A percentile compares a stretch with the other conserved stretches of the same genome.
phyloP scores from a whole-genome alignment of 164 flowering plant genomes.

The Vitis riparia region DNA sequence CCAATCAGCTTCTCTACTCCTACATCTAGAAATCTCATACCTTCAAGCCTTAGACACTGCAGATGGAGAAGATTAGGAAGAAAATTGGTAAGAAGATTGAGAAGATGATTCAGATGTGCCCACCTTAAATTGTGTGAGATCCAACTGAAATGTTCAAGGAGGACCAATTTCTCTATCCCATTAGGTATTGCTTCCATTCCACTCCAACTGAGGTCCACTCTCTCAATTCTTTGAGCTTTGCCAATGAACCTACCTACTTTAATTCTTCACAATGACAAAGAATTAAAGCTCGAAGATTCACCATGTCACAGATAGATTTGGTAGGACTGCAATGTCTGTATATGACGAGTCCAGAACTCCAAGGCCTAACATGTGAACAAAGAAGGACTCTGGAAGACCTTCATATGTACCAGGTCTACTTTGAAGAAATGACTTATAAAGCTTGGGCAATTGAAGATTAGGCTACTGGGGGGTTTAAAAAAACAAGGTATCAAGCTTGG shows the following conservation, averaged over 20 bases:
- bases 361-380: neutral
- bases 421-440: too few species aligned
- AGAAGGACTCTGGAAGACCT: neutral
- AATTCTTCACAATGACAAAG: neutral
- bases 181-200: neutral
- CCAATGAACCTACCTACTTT: too few species aligned
- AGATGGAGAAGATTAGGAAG: neutral
- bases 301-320: neutral
- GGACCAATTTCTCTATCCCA: neutral
- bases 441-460: too few species aligned
- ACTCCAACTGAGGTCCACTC: neutral
- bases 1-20: neutral
- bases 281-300: neutral
- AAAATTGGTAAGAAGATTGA: neutral
- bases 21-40: neutral
- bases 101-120: neutral
- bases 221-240: too few species aligned
- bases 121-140: too few species aligned
- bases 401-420: too few species aligned
- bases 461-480: fast-evolving
- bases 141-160: neutral
- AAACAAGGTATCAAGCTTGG: neutral
- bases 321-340: neutral
- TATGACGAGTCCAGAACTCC: neutral
- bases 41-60: neutral